Percentiles rank a stretch among this genome's conserved stretches.
These are phyloP conservation scores for Strombidium stylifer DNA, from an alignment of 73 alveolate species.

Conservation along the genomic window DNA sequence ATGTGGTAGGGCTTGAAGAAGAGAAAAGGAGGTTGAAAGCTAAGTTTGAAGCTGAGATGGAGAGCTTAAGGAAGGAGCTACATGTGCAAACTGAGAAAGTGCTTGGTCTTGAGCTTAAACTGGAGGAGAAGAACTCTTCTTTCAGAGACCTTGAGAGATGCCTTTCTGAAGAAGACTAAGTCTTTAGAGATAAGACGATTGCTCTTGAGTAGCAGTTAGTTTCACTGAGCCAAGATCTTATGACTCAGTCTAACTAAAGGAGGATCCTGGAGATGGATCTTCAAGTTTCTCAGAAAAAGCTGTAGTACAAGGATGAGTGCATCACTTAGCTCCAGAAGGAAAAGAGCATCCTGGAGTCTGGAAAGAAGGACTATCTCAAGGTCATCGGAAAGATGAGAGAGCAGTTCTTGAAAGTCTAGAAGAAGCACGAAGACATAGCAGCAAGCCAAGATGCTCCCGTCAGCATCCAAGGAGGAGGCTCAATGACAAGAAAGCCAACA, in stretches of 20 bases:
- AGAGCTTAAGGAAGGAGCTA: conserved; percentile 33
- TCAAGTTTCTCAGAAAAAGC: conserved; percentile 79
- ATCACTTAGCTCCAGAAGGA: conserved; percentile 47
- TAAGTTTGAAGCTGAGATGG: conserved; percentile 42
- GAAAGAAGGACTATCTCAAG: no score
- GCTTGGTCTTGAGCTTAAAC: conserved; percentile 48
- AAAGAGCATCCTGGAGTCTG: conserved; percentile 14
- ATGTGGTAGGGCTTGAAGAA: neutral
- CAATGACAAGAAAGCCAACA: no score
- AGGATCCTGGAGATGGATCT: conserved; percentile 77
- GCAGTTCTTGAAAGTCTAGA: no score
- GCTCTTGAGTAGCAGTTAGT: conserved; percentile 75
- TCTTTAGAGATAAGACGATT: conserved; percentile 64
- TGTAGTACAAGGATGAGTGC: conserved; percentile 73
- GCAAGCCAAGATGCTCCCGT: no score
- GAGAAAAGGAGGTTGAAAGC: neutral
- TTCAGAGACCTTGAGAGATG: conserved; percentile 47
- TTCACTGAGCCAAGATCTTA: conserved; percentile 80
- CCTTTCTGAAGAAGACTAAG: conserved; percentile 67
- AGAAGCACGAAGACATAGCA: no score
- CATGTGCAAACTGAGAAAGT: conserved; percentile 57
- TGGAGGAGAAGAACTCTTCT: conserved; percentile 54
- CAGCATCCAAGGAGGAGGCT: no score
- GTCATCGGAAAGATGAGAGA: no score
- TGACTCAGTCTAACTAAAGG: conserved; percentile 74